These are phyloP conservation scores for Paragyromitra xinjiangensis DNA, from an alignment of 495 filamentous ascomycete genomes.

Conservation along the genomic window DNA sequence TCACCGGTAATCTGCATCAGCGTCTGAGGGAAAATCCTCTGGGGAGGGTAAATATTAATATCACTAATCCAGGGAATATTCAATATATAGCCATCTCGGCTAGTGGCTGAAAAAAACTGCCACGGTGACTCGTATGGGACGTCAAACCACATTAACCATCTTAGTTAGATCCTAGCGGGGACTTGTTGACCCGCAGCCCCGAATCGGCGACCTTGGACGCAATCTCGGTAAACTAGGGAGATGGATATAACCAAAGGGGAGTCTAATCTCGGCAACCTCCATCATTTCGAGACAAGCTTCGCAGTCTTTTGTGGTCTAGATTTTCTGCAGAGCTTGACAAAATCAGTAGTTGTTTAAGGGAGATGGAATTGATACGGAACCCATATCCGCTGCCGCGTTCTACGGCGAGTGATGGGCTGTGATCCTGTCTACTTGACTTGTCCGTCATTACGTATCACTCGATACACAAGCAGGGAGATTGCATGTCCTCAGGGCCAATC, in stretches of 20 bases:
- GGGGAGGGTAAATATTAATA: neutral
- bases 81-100: neutral
- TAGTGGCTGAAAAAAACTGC: neutral
- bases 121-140: no score
- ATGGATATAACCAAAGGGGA: neutral
- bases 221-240: neutral
- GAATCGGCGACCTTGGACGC: no score
- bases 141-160: no score
- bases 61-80: neutral
- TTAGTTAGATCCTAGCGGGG: no score
- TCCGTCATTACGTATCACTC: neutral
- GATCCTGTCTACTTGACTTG: neutral
- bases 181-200: neutral
- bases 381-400: neutral
- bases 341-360: no score
- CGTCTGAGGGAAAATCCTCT: neutral
- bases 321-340: neutral
- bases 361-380: no score
- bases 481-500: neutral
- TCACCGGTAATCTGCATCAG: neutral
- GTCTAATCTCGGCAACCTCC: neutral
- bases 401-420: neutral
- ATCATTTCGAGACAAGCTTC: neutral
- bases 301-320: neutral
- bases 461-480: neutral